A percentile compares a stretch with the other conserved stretches of the same genome.
phyloP scores from a whole-genome alignment of 1,284 basidiomycete genomes.

The Gomphus sp. region DNA sequence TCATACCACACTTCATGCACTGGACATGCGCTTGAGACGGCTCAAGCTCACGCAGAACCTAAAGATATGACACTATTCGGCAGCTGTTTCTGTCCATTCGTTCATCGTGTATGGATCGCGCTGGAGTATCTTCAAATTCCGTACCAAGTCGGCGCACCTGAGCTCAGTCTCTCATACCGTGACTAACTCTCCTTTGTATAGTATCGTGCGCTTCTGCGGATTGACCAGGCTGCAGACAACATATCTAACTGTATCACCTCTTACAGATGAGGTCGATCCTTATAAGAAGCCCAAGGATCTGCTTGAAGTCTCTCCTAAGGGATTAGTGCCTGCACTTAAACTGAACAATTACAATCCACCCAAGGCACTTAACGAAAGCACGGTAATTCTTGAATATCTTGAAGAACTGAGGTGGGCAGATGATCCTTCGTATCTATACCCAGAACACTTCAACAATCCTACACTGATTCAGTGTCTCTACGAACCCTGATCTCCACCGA shows the following conservation, averaged over 20 bases:
- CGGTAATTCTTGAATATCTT: constrained; percentile 64
- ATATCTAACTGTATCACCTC: background rate
- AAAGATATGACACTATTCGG: constrained; percentile 57
- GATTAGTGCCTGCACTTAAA: constrained; percentile 64
- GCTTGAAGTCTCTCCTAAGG: constrained; percentile 72
- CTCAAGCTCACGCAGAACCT: constrained; percentile 31
- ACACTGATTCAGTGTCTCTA: background rate
- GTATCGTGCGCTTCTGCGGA: background rate
- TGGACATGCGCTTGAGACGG: constrained; percentile 50
- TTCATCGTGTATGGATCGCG: constrained; percentile 62
- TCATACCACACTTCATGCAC: constrained; percentile 48
- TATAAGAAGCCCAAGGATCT: constrained; percentile 74
- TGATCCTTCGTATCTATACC: background rate
- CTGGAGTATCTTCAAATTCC: constrained; percentile 54
- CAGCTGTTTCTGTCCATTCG: constrained; percentile 68
- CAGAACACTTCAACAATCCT: background rate
- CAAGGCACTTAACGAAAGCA: constrained; percentile 57
- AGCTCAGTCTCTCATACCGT: background rate
- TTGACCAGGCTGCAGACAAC: background rate
- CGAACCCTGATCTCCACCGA: constrained; percentile 8
- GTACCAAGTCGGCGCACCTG: constrained; percentile 36
- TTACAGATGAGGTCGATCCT: constrained; percentile 63
- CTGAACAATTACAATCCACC: constrained; percentile 44
- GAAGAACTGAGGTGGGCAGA: constrained; percentile 45
- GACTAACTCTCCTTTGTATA: background rate